Conservation (phyloP, 345 rosid species). For the Salix purpurea region DNA sequence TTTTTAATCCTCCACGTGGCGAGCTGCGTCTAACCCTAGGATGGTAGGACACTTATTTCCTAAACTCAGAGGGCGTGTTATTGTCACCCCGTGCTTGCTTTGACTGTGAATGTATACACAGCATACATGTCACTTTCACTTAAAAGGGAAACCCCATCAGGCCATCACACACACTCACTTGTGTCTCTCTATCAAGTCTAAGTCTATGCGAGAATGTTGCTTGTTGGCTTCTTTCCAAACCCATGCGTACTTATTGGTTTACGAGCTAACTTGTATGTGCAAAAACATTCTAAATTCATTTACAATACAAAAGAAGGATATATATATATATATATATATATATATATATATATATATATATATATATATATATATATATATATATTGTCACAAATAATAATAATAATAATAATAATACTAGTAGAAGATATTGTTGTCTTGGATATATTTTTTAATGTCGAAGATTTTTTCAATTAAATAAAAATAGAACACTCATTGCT, state of each 20-base stretch:
- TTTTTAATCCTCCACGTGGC: not conserved
- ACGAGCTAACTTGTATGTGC: not conserved
- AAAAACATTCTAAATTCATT: too few species aligned
- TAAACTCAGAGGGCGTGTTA: not conserved
- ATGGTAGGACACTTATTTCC: not conserved
- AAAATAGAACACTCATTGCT: too few species aligned
- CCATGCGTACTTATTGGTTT: slow-evolving; percentile 64
- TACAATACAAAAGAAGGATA: too few species aligned
- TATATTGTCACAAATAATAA: too few species aligned
- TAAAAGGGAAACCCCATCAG: not conserved
- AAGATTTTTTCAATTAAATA: too few species aligned
- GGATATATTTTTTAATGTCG: too few species aligned
- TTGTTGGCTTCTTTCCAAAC: slow-evolving; percentile 18
- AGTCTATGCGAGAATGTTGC: slow-evolving; percentile 12
- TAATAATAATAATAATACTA: too few species aligned
- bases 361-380: too few species aligned
- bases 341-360: too few species aligned
- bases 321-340: too few species aligned
- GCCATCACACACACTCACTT: not conserved
- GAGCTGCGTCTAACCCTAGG: not conserved
- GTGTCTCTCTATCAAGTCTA: not conserved
- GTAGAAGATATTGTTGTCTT: too few species aligned
- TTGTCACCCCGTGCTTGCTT: not conserved
- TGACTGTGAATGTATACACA: not conserved
- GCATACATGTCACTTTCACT: slow-evolving; percentile 5